These are phyloP conservation scores for Helicocarpus griseus DNA, from an alignment of 2,329 filamentous ascomycete species.

Conservation along the genomic window DNA sequence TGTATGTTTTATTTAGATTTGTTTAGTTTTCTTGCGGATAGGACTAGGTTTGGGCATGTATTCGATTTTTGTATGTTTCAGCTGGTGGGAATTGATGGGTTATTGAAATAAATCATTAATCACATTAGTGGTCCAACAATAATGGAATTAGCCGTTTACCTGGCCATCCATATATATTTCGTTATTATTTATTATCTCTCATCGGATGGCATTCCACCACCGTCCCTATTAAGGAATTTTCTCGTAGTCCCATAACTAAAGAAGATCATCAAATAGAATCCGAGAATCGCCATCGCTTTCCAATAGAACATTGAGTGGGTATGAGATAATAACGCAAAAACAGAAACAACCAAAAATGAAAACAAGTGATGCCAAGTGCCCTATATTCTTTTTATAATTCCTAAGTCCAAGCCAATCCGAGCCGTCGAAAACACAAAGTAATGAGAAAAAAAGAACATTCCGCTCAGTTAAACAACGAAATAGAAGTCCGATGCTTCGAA, in stretches of 20 bases:
- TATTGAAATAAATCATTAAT: too few species aligned
- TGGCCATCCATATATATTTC: too few species aligned
- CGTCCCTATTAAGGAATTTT: background rate
- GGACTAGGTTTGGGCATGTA: too few species aligned
- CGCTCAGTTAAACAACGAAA: slow-evolving; percentile 19
- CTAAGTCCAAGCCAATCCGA: background rate
- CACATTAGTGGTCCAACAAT: too few species aligned
- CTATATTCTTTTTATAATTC: background rate
- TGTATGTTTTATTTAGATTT: too few species aligned
- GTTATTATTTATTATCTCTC: too few species aligned
- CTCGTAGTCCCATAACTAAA: background rate
- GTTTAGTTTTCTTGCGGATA: too few species aligned
- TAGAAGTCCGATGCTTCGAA: slow-evolving; percentile 18
- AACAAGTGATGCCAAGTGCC: too few species aligned
- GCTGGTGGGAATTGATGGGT: too few species aligned
- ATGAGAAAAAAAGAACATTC: background rate
- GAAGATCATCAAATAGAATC: background rate
- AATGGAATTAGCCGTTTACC: too few species aligned
- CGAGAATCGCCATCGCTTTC: background rate
- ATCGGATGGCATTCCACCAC: too few species aligned
- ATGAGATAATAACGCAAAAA: background rate
- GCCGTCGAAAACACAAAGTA: background rate
- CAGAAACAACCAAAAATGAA: background rate
- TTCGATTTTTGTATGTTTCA: too few species aligned
- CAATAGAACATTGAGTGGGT: background rate